phyloP scores from a whole-genome alignment of 2,329 filamentous ascomycete species.

The Helminthosporium solani region DNA sequence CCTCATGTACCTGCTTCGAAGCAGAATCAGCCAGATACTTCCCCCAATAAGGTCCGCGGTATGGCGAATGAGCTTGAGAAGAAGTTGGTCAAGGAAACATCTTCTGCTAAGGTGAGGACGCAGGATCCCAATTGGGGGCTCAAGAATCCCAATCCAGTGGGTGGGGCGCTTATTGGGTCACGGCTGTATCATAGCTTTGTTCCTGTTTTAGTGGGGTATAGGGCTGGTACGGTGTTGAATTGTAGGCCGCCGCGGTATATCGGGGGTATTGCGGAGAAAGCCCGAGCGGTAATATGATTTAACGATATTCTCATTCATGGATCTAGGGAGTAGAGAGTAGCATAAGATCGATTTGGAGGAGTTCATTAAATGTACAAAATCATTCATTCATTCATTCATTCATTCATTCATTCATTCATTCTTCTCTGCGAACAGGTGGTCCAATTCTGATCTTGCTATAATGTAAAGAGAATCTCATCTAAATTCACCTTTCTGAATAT shows the following conservation, averaged over 20 bases:
- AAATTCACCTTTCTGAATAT: too few species aligned
- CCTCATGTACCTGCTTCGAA: background rate
- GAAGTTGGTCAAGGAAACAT: too few species aligned
- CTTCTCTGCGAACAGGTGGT: too few species aligned
- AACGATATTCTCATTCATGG: too few species aligned
- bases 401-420: too few species aligned
- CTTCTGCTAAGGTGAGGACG: slow-evolving; percentile 5
- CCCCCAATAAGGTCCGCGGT: background rate
- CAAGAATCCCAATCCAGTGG: slow-evolving; percentile 21
- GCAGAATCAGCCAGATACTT: background rate
- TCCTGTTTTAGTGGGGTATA: slow-evolving; percentile 24
- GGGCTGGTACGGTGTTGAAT: slow-evolving; percentile 15
- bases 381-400: too few species aligned
- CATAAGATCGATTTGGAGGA: too few species aligned
- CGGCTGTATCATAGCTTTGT: slow-evolving; percentile 29
- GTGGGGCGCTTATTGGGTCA: slow-evolving; percentile 23
- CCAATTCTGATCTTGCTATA: too few species aligned
- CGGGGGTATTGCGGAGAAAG: slow-evolving; percentile 17
- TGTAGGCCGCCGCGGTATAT: slow-evolving; percentile 27
- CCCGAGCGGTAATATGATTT: slow-evolving; percentile 19
- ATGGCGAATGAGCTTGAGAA: background rate
- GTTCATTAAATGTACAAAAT: too few species aligned
- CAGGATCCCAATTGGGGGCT: slow-evolving; percentile 29
- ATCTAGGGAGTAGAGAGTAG: too few species aligned
- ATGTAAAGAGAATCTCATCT: too few species aligned